Evolutionary conservation across 805 yeast species (phyloP), one percentile per base, ranked within the genome.

Genomic region (Blastobotrys terrestris): DNA sequence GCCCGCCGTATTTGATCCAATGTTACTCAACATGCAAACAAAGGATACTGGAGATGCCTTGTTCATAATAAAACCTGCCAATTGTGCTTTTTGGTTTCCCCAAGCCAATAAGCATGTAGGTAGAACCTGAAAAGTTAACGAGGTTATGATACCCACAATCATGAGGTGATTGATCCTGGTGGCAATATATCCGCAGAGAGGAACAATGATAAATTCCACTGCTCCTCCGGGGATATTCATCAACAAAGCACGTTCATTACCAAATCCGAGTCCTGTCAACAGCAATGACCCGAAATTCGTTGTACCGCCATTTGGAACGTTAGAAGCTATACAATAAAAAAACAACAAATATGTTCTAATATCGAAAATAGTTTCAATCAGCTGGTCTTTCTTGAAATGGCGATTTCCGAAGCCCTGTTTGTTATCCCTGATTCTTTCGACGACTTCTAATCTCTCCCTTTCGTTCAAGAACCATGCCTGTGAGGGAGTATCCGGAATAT

Each of bases 351-450:
- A 80, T n/a, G 80, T 72, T 57, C 77, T 74, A 47, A 69, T 53
- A 57, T 83, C 87, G 3, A 57, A 58, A 19, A 79, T 54, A 13
- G 79, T 77, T 58, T 81, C 84, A 20, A 62, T 68, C 49, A 79
- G 65, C 63, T 83, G 87, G 46, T 72, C 63, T 71, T 66, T 67
- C 58, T 81, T 80, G 73, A 81, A 80, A 45, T 71, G 66, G 53
- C 68, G 74, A 59, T 75, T 78, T 51, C 84, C 83, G 62, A 77
- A 77, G 42, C 85, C 86, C 58, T 74, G 82, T 58, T 73, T 77
- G 67, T 77, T 80, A 19, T 54, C 57, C 62, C 81, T 74, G 58
- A 77, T 79, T 60, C 83, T 72, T 61, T 74, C 78, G 41, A 78
- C 79, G 43, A 75, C 76, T 58, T 69, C 64, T 15, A 67, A 60